phyloP scores from a whole-genome alignment of 352 stramenopile species.

The Globisporangium polare region DNA sequence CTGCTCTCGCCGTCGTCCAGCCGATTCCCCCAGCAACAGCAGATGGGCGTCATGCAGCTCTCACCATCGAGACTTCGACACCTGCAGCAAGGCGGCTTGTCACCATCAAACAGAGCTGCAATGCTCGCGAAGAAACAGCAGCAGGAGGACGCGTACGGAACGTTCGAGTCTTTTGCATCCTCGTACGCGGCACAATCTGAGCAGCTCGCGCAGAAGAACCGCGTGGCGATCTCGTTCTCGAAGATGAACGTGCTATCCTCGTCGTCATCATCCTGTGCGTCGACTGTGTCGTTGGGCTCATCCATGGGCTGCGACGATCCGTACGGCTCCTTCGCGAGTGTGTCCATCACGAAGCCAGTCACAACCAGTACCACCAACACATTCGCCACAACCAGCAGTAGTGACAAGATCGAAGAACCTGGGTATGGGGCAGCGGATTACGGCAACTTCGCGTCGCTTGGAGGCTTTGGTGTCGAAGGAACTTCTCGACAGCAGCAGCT shows the following conservation, averaged over 20 bases:
- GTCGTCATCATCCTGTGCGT: conserved; percentile 1
- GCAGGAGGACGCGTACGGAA: conserved; percentile 13
- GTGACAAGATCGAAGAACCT: background rate
- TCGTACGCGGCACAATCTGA: conserved; percentile 13
- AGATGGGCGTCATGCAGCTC: background rate
- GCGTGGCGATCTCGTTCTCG: conserved; percentile 14
- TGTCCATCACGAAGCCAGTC: conserved; percentile 9
- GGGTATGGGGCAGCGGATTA: conserved; percentile 25
- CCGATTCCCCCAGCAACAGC: background rate
- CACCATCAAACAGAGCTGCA: background rate
- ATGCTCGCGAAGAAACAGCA: background rate
- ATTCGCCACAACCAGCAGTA: background rate
- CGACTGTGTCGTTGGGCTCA: conserved; percentile 1
- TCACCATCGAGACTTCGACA: conserved; percentile 4
- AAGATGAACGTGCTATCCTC: background rate
- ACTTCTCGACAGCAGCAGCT: background rate
- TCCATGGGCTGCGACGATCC: conserved; percentile 10
- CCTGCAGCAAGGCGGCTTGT: background rate
- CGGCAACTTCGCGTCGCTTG: conserved; percentile 37
- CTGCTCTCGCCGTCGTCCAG: conserved; percentile 4
- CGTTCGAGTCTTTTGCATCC: conserved; percentile 19
- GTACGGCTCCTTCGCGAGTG: conserved; percentile 25
- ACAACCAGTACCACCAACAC: background rate
- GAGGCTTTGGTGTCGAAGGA: background rate
- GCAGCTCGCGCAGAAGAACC: conserved; percentile 11